Conservation (phyloP, 2,329 filamentous ascomycete genomes). For the Coniochaeta sp. region DNA sequence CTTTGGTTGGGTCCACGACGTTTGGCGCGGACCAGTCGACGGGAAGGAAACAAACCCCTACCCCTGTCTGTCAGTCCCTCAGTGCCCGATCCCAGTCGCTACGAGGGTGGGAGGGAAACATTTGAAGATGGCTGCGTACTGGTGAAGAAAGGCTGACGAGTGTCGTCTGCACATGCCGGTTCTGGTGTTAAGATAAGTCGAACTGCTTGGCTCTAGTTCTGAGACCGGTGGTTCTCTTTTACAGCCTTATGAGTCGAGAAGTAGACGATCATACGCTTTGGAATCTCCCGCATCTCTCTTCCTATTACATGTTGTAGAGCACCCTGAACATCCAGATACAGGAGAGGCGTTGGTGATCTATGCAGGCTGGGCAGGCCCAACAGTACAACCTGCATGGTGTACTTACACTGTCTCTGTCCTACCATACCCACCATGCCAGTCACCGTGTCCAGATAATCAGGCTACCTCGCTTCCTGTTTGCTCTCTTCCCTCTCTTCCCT, state of each 20-base stretch:
- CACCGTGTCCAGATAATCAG: constrained; percentile 1
- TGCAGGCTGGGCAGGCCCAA: not conserved
- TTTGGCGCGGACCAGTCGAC: not conserved
- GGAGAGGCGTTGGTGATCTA: not conserved
- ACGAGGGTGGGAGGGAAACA: not conserved
- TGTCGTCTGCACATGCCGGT: not conserved
- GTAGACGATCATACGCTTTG: no score
- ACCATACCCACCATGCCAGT: not conserved
- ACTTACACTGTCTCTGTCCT: not conserved
- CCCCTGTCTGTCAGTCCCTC: not conserved
- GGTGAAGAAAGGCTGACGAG: not conserved
- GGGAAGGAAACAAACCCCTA: not conserved
- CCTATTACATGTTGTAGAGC: no score
- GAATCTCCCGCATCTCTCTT: no score
- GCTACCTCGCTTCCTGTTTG: not conserved
- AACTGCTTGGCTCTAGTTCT: not conserved
- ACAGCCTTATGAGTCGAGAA: no score
- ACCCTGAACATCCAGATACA: no score
- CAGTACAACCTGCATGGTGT: not conserved
- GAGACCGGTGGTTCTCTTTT: not conserved
- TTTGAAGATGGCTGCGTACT: not conserved
- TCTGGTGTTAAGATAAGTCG: not conserved
- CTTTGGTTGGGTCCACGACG: not conserved
- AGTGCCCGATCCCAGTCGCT: not conserved
- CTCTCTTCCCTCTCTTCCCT: not conserved